Base-by-base conservation (phyloP, 1,139 yeast species). In the Hemisphaericaspora lyxosophila region DNA sequence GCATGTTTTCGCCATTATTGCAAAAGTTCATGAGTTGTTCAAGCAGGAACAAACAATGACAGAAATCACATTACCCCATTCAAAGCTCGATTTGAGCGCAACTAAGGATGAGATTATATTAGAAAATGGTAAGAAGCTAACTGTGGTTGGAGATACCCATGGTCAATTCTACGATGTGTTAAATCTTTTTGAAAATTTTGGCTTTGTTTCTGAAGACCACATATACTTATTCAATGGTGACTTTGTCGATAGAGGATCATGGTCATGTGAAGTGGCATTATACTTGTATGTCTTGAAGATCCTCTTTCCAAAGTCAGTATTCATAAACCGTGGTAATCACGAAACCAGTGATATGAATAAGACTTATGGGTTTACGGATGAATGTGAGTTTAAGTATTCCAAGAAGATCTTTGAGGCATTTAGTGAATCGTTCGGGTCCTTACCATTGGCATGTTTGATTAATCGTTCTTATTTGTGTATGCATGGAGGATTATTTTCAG, bases 291-390 rank as follows among this genome's bases (percentile, higher is more conserved):
- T 84, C 11, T 75, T 87, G 61, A 92, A 92, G 65, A 70, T 89
- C 30, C 62, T 85, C 31, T 85, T 74, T 55, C 99, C 99, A n/a
- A 55, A 64, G 4, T 71, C 77, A 35, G 63, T 92, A 36, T 89
- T 67, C 61, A 61, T 92, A 47, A 92, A 92, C 64, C 77, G 99
- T 55, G 98, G 99, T 23, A 92, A 92, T 59, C 99, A 92, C 60
- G 98, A 94, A 62, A 89, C 97, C 2, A 85, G 85, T 54, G 95
- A 86, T 54, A 92, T 92, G 99, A 94, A 94, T 67, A 86, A 85
- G 59, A 88, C 94, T 22, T 92, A 94, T 55, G 99, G 98, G 0
- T 92, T 92, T 59, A 86, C 89, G 50, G 97, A 95, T 51, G 99
- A 92, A 61, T 88, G 96, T 67, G 92, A 87, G 60, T 81, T 80